Percentiles rank a stretch among this genome's conserved stretches.
Conservation (phyloP, 768 basidiomycete genomes). For the Boletus barrowsii region DNA sequence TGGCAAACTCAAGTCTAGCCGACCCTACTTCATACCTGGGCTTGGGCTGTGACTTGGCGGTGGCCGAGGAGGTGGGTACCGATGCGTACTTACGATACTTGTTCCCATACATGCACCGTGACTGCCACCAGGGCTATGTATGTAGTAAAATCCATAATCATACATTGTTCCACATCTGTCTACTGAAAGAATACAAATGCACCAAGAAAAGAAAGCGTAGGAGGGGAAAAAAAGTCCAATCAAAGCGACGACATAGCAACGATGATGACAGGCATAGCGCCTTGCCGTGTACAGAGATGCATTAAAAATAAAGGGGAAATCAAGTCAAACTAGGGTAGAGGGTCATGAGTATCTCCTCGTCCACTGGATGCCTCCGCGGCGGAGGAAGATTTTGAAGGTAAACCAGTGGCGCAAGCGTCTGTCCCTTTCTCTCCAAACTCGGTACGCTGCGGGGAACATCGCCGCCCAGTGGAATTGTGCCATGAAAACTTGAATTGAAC, state of each 20-base stretch:
- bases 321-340: conserved; percentile 38
- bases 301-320: conserved; percentile 17
- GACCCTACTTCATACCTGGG: no score
- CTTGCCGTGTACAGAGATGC: conserved; percentile 8
- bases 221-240: conserved; percentile 4
- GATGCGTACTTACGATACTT: background rate
- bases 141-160: conserved; percentile 6
- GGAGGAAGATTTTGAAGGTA: conserved; percentile 61
- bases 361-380: conserved; percentile 63
- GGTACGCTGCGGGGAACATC: background rate
- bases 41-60: background rate
- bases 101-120: no score
- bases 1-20: background rate
- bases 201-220: conserved; percentile 21
- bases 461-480: background rate
- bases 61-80: background rate
- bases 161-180: conserved; percentile 23
- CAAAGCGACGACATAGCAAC: conserved; percentile 8
- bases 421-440: conserved; percentile 19
- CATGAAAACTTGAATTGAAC: conserved; percentile 9
- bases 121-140: background rate
- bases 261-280: background rate
- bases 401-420: conserved; percentile 56
- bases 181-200: conserved; percentile 20
- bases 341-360: conserved; percentile 68